A percentile compares a stretch with the other conserved stretches of the same genome.
These are phyloP conservation scores for Ailanthus altissimus DNA, from an alignment of 345 rosid genomes.

Conservation along the genomic window DNA sequence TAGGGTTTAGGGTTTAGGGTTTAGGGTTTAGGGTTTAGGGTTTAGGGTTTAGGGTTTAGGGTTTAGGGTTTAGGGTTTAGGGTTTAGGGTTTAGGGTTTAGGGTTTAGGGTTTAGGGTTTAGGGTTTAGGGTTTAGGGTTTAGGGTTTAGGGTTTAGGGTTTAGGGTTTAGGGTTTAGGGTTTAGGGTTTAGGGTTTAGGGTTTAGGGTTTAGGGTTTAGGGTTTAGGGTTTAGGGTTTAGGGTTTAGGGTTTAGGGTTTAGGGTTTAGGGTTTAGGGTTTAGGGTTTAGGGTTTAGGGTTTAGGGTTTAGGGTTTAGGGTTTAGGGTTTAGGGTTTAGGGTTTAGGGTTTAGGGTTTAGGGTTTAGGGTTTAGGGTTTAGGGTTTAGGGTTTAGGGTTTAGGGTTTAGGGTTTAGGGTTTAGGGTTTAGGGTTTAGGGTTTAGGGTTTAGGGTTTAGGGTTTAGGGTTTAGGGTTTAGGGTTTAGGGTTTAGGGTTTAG, in stretches of 20 bases:
- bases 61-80: slow-evolving; percentile 22
- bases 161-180: slow-evolving; percentile 19
- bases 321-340: slow-evolving; percentile 25
- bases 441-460: slow-evolving; percentile 25
- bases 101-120: slow-evolving; percentile 25
- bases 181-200: slow-evolving; percentile 28
- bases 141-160: slow-evolving; percentile 16
- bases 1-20: slow-evolving; percentile 25
- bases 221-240: slow-evolving; percentile 30
- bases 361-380: slow-evolving; percentile 22
- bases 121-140: slow-evolving; percentile 21
- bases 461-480: slow-evolving; percentile 21
- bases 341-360: slow-evolving; percentile 25
- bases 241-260: slow-evolving; percentile 31
- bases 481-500: slow-evolving; percentile 30
- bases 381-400: slow-evolving; percentile 29
- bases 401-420: slow-evolving; percentile 28
- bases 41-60: slow-evolving; percentile 32
- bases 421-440: slow-evolving; percentile 19
- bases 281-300: slow-evolving; percentile 23
- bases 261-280: slow-evolving; percentile 24
- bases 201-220: slow-evolving; percentile 34
- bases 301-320: slow-evolving; percentile 14
- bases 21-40: slow-evolving; percentile 28
- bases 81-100: slow-evolving; percentile 28